These are phyloP conservation scores for Carallia brachiata DNA, from an alignment of 345 rosid species.

Conservation along the genomic window DNA sequence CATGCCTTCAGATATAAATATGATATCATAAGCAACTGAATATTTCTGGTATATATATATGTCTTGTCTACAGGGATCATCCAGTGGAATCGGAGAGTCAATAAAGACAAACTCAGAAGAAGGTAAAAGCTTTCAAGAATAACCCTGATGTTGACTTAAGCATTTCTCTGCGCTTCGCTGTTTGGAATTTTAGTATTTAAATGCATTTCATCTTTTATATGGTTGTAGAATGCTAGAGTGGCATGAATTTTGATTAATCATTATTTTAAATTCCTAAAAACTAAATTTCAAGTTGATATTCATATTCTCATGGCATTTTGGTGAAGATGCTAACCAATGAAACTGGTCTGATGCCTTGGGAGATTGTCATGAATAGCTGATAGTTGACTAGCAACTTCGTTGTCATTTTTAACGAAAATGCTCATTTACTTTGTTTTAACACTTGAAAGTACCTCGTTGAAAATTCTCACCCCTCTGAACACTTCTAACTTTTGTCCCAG, in stretches of 20 bases:
- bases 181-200: too few relatives aligned
- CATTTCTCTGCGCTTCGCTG: neutral
- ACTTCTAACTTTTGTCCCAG: slow-evolving; percentile 25
- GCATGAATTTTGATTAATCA: too few relatives aligned
- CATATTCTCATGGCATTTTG: neutral
- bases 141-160: neutral
- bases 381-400: neutral
- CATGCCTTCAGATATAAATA: neutral
- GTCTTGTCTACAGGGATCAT: slow-evolving; percentile 52
- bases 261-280: too few relatives aligned
- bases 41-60: slow-evolving; percentile 6
- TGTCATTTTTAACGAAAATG: too few relatives aligned
- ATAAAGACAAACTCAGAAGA: slow-evolving; percentile 48
- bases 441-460: neutral
- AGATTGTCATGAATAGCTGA: neutral
- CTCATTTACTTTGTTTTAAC: neutral
- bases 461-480: neutral
- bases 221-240: too few relatives aligned
- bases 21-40: neutral
- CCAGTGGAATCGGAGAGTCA: slow-evolving; percentile 60
- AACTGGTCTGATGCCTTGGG: neutral
- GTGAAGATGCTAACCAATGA: neutral
- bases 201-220: too few relatives aligned
- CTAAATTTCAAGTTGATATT: too few relatives aligned
- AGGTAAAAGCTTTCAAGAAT: slow-evolving; percentile 41